Base-by-base conservation (phyloP, 2,329 filamentous ascomycete species). In the Reticulascus tulasneorum region DNA sequence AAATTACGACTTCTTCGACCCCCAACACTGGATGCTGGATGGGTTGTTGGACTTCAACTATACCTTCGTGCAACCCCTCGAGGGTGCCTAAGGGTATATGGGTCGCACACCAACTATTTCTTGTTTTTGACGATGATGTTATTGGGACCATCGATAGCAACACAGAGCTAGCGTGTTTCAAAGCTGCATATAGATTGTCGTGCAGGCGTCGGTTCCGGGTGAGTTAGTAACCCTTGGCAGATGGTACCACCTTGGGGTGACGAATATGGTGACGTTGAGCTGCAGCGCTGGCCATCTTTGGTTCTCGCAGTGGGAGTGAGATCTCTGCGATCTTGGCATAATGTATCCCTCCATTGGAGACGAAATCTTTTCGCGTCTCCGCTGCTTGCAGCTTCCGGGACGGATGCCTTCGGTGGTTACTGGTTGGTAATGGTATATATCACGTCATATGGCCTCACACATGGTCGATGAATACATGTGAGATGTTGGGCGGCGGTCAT, bases 11-110 rank as follows among this genome's bases (percentile, higher is more conserved):
- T 87, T 94, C 44, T 95, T 94, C 54, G 89, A 95, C 61, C 87
- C 90, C 1, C 73, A 95, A 51, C 87, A 91, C 58, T 96, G 90
- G 90, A 88, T 94, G 70, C 68, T 96, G 42, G 90, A 96, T 58
- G 86, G 86, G 11, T 70, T 91, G 22, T 71, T 93, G 42, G 85
- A 90, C 55, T 84, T 91, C 55, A 86, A 86, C 46, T 89, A 83
- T 54, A 73, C 70, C 9, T 82, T 77, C 50, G 68, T 73, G 23
- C 63, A 65, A 38, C 67, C 71, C 2, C 57, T 79, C 23, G 77
- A 82, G 42, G 68, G 73, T 44, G 63, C 71, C 44, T n/a, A n/a
- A n/a, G n/a, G n/a, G n/a, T n/a, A n/a, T n/a, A n/a, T 76, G 64
- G 48, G 19, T 23, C 23, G 20, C 23, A 4, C 22, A 8, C 7